Evolutionary conservation across 2,329 filamentous ascomycete species (phyloP).

Genomic region (Alternaria burnsii): DNA sequence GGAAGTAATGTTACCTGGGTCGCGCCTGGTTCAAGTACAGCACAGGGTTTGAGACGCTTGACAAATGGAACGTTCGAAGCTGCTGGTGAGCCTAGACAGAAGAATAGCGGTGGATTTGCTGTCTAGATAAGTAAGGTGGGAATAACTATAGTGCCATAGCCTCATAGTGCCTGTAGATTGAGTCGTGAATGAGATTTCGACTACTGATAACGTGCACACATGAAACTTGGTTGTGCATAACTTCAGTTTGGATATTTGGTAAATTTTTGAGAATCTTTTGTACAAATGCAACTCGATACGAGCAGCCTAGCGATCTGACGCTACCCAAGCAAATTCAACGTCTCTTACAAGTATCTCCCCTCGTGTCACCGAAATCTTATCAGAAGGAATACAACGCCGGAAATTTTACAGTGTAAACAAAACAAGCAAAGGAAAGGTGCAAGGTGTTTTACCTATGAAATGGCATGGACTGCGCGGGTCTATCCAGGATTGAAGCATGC

Average conservation of each 20-base stretch:
- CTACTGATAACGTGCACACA: not conserved
- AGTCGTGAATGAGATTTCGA: not conserved
- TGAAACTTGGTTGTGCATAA: not conserved
- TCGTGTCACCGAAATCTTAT: not conserved
- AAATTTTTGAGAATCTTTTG: not conserved
- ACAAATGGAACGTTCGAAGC: constrained; percentile 78
- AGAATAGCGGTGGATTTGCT: constrained; percentile 71
- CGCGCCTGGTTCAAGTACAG: constrained; percentile 68
- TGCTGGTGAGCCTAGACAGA: constrained; percentile 77
- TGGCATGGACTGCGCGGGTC: not conserved
- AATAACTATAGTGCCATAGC: not conserved
- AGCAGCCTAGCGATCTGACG: not conserved
- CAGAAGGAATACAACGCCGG: not conserved
- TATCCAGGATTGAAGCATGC: not conserved
- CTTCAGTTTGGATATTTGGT: not conserved
- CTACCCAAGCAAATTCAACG: constrained; percentile 2
- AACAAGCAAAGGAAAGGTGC: not conserved
- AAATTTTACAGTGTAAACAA: constrained; percentile 8
- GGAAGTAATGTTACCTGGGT: constrained; percentile 80
- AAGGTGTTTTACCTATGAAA: constrained; percentile 11
- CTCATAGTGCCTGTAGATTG: not conserved
- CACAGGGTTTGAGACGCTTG: constrained; percentile 72
- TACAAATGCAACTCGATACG: not conserved
- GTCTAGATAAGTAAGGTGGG: constrained; percentile 45
- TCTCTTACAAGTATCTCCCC: not conserved